A percentile compares a stretch with the other conserved stretches of the same genome.
phyloP scores from a whole-genome alignment of 805 yeast species.

The Pichia gijzeniarum region DNA sequence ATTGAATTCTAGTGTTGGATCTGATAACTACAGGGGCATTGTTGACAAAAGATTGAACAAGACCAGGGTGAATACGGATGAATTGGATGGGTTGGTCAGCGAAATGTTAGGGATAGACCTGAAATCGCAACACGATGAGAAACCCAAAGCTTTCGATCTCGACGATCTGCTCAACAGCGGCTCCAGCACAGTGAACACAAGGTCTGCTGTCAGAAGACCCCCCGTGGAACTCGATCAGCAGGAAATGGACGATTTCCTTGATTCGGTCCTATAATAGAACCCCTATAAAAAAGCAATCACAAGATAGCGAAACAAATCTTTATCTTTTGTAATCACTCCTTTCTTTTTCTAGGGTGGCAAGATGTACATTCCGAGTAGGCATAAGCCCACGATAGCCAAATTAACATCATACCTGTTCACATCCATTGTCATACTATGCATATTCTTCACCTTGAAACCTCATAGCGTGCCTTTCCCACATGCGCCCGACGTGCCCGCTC shows the following conservation, averaged over 20 bases:
- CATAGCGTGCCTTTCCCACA: constrained; percentile 11
- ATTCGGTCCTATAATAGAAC: constrained; percentile 12
- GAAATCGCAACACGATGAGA: background rate
- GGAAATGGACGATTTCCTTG: constrained; percentile 12
- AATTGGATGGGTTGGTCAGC: constrained; percentile 14
- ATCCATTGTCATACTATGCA: background rate
- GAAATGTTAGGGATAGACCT: constrained; percentile 11
- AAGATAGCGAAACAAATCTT: background rate
- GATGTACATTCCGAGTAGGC: constrained; percentile 11
- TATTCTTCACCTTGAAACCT: background rate
- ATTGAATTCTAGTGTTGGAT: constrained; percentile 11
- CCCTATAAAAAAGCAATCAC: no score
- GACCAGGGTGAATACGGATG: background rate
- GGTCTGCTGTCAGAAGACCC: background rate
- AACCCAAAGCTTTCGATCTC: constrained; percentile 5
- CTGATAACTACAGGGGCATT: constrained; percentile 11
- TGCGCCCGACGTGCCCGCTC: constrained; percentile 23
- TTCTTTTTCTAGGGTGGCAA: background rate
- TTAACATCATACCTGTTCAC: background rate
- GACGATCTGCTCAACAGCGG: constrained; percentile 4
- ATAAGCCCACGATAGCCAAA: background rate
- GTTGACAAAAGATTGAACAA: constrained; percentile 10
- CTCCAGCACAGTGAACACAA: background rate
- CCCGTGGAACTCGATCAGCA: background rate
- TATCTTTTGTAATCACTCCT: background rate